phyloP scores from a whole-genome alignment of 2,329 filamentous ascomycete species.

The Botrytis paeoniae region DNA sequence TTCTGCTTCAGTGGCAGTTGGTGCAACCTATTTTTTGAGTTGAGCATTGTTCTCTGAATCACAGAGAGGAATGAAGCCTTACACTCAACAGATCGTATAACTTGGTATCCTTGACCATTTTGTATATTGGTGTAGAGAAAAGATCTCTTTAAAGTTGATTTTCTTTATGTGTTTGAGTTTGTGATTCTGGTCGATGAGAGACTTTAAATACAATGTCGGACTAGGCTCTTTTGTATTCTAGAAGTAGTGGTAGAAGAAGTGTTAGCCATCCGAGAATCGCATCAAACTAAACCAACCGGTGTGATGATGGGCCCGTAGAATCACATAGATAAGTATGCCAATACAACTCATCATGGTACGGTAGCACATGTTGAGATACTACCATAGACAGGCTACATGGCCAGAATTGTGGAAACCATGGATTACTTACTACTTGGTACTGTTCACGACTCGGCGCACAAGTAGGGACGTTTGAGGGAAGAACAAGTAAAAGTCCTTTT shows the following conservation, averaged over 20 bases:
- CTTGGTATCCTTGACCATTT: conserved; percentile 77
- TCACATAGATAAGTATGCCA: background rate
- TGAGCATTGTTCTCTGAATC: conserved; percentile 27
- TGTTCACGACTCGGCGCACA: background rate
- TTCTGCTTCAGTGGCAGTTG: conserved; percentile 77
- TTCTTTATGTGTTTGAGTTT: background rate
- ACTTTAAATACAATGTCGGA: background rate
- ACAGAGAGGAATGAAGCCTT: conserved; percentile 40
- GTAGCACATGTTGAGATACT: background rate
- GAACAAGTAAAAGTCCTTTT: background rate
- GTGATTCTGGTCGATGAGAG: background rate
- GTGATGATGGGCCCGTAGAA: background rate
- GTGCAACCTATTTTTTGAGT: conserved; percentile 59
- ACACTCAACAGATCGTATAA: conserved; percentile 77
- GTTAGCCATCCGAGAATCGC: background rate
- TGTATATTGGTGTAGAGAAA: conserved; percentile 34
- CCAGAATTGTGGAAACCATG: background rate
- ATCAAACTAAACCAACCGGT: background rate
- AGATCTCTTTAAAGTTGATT: background rate
- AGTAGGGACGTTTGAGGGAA: background rate
- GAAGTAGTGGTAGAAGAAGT: background rate
- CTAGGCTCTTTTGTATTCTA: background rate
- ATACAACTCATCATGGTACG: background rate
- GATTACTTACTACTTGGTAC: background rate
- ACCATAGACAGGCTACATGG: background rate